A percentile compares a stretch with the other conserved stretches of the same genome.
Conservation (phyloP, 1,284 basidiomycete genomes). For the Leccinum solheimii region DNA sequence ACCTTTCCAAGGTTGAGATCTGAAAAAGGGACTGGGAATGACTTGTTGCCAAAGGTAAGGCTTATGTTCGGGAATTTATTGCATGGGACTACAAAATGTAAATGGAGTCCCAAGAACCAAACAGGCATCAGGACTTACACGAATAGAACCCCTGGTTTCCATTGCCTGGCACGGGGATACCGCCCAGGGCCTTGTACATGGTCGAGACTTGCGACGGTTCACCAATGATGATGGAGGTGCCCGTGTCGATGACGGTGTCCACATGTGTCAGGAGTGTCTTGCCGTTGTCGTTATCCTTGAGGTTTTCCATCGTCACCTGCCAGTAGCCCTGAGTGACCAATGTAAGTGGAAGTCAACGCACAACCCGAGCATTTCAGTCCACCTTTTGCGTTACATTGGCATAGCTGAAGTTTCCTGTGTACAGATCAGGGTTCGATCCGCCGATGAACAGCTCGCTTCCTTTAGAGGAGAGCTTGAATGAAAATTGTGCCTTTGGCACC, state of each 20-base stretch:
- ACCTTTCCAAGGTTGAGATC: constrained; percentile 17
- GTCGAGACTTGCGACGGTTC: background rate
- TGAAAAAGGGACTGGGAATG: constrained; percentile 8
- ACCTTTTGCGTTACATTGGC: constrained; percentile 34
- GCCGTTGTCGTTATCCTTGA: constrained; percentile 26
- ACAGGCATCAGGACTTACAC: constrained; percentile 1
- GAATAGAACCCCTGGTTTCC: constrained; percentile 10
- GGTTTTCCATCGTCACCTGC: constrained; percentile 40
- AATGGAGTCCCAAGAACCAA: background rate
- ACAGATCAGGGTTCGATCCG: constrained; percentile 24
- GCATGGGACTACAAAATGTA: constrained; percentile 15
- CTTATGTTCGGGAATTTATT: constrained; percentile 12
- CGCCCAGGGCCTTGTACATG: constrained; percentile 11
- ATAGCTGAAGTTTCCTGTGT: constrained; percentile 19
- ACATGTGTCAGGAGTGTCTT: constrained; percentile 20
- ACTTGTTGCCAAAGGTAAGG: constrained; percentile 10
- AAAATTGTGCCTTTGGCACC: constrained; percentile 32
- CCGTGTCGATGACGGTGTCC: constrained; percentile 44
- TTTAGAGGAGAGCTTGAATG: constrained; percentile 37
- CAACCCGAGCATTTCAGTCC: background rate
- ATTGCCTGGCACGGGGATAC: background rate
- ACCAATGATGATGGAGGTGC: constrained; percentile 50
- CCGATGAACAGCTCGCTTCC: constrained; percentile 42
- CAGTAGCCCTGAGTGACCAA: constrained; percentile 41
- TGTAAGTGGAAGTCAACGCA: background rate